A percentile compares a stretch with the other conserved stretches of the same genome.
Conservation (phyloP, 2,329 filamentous ascomycete species). For the Paecilomyces fulvus region DNA sequence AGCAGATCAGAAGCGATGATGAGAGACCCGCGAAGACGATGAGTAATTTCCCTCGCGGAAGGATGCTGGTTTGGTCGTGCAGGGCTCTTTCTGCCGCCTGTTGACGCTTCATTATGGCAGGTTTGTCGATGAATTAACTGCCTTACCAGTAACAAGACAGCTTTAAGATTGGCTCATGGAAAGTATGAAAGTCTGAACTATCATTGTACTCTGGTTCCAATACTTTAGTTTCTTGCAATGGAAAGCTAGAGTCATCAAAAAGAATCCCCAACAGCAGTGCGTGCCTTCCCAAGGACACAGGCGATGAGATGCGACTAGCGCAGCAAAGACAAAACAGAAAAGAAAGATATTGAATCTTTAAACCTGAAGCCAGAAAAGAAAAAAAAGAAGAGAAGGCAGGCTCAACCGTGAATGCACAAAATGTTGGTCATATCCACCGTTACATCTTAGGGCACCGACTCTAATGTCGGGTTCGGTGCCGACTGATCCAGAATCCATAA, state of each 20-base stretch:
- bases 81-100: slow-evolving; percentile 37
- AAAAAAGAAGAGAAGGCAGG: not conserved
- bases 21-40: slow-evolving; percentile 46
- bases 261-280: not conserved
- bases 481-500: not conserved
- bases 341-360: not conserved
- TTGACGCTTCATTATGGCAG: slow-evolving; percentile 22
- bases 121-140: slow-evolving; percentile 3
- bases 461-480: not conserved
- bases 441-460: not conserved
- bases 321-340: not conserved
- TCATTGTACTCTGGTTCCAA: not conserved
- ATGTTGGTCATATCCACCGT: not conserved
- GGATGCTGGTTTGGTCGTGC: slow-evolving; percentile 50
- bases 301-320: not conserved
- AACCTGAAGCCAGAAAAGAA: not conserved
- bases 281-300: not conserved
- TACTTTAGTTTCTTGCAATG: not conserved
- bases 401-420: not conserved
- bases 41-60: slow-evolving; percentile 40
- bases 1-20: slow-evolving; percentile 46
- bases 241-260: not conserved
- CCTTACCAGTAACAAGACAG: not conserved
- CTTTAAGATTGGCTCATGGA: not conserved
- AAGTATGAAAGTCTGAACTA: not conserved